Evolutionary conservation across 106 monocot genomes (phyloP), one percentile per base, ranked within the genome.

Genomic region (Platanthera guangdongensis): DNA sequence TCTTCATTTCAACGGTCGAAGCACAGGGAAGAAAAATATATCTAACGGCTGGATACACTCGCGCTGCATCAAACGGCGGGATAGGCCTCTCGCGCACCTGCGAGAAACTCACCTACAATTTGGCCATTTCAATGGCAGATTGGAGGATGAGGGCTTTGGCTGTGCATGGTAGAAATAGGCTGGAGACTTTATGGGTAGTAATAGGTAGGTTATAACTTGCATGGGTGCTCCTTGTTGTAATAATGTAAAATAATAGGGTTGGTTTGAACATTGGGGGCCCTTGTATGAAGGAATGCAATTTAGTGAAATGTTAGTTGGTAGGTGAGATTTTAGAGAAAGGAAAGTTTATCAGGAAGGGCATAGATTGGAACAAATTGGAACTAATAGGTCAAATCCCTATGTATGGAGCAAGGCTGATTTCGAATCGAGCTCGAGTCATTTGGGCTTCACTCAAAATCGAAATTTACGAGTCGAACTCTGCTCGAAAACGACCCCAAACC

Each of bases 261-360:
- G 72, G 72, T 72, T 51, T 72, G 72, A 72, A 72, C 70, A 47
- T 70, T 14, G 39, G 68, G 39, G 9, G 8, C 45, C 15, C 5
- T 7, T 14, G 13, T 46, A 14, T 60, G n/a, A 19, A 60, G 59
- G 55, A 21, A 0, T 60, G 59, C 59, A 60, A 21, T 21, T 60
- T 60, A 6, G 59, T 60, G 59, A 9, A 7, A 60, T 19, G 59
- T 60, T 21, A 67, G 32, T 39, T 39, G 39, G 67, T 30, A 7
- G 67, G 18, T 67, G 32, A 28, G 67, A 67, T 12, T 67, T 67
- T 12, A 67, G 67, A 60, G 59, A n/a, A 60, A 21, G 59, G 21
- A 60, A 60, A 19, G 59, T 8, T 60, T n/a, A 60, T 21, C 1
- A 18, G n/a, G 19, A 60, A 60, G 59, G 8, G 59, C 19, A 6